These are phyloP conservation scores for Panicum miliaceum DNA, from an alignment of 176 grass and related monocot species.

Conservation along the genomic window DNA sequence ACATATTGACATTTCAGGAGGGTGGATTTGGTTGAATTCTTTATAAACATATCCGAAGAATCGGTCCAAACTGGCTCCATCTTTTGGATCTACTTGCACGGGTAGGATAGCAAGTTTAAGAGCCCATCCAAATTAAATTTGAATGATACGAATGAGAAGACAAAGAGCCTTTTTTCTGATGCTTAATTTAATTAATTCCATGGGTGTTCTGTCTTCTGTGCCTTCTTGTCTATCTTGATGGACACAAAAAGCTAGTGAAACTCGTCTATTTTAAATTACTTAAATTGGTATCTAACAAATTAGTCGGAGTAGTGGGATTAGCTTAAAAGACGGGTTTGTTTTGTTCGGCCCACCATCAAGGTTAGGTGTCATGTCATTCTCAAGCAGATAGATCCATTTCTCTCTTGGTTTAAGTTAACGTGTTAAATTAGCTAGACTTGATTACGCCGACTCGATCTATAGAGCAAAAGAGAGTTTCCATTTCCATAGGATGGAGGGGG, in stretches of 20 bases:
- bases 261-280: neutral
- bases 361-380: constrained; percentile 47
- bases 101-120: neutral
- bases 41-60: constrained; percentile 16
- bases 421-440: constrained; percentile 18
- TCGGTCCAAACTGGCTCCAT: constrained; percentile 9
- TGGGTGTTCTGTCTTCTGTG: neutral
- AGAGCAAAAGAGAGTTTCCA: neutral
- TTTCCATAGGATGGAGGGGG: neutral
- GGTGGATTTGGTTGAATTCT: constrained; percentile 37
- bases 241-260: neutral
- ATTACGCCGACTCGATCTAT: constrained; percentile 12
- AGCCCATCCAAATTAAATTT: neutral
- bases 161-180: neutral
- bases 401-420: neutral
- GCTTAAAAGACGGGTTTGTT: constrained; percentile 18
- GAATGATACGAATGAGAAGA: neutral
- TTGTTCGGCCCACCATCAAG: constrained; percentile 2
- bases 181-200: neutral
- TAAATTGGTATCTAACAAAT: neutral
- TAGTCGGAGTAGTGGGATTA: constrained; percentile 1
- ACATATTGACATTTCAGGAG: constrained; percentile 37
- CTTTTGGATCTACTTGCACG: constrained; percentile 1
- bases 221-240: neutral
- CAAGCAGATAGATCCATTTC: constrained; percentile 33